Conservation (phyloP, 768 basidiomycete genomes). For the Mycena kentingensis region DNA sequence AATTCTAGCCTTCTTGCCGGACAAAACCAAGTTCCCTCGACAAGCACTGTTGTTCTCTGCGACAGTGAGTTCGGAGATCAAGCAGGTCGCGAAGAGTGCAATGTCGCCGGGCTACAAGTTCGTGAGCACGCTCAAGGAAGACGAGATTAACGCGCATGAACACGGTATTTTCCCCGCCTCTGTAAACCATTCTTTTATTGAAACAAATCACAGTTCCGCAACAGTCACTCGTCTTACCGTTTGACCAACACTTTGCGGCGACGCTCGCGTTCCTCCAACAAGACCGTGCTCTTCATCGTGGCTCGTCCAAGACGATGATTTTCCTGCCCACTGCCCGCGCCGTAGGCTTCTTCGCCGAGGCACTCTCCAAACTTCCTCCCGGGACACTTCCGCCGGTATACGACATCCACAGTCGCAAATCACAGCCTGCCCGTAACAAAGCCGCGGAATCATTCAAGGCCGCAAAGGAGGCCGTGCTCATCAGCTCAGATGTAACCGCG, state of each 20-base stretch:
- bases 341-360: slow-evolving; percentile 21
- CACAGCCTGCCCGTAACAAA: slow-evolving; percentile 48
- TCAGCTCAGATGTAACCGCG: slow-evolving; percentile 61
- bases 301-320: slow-evolving; percentile 49
- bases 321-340: slow-evolving; percentile 68
- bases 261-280: slow-evolving; percentile 41
- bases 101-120: slow-evolving; percentile 41
- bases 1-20: slow-evolving; percentile 49
- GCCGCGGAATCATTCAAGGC: slow-evolving; percentile 52
- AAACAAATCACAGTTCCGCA: slow-evolving; percentile 43
- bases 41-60: slow-evolving; percentile 75
- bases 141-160: slow-evolving; percentile 63
- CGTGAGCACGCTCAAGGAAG: slow-evolving; percentile 57
- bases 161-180: slow-evolving; percentile 41
- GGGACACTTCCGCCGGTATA: slow-evolving; percentile 39
- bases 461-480: slow-evolving; percentile 45
- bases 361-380: slow-evolving; percentile 12
- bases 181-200: neutral
- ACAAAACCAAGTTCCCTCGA: slow-evolving; percentile 51
- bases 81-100: slow-evolving; percentile 38
- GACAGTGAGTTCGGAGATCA: slow-evolving; percentile 72
- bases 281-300: slow-evolving; percentile 33
- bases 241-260: slow-evolving; percentile 43
- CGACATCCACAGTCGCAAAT: slow-evolving; percentile 61
- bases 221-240: slow-evolving; percentile 44